Conservation (phyloP, 2,329 filamentous ascomycete species). For the Paraphoma chrysanthemicola region DNA sequence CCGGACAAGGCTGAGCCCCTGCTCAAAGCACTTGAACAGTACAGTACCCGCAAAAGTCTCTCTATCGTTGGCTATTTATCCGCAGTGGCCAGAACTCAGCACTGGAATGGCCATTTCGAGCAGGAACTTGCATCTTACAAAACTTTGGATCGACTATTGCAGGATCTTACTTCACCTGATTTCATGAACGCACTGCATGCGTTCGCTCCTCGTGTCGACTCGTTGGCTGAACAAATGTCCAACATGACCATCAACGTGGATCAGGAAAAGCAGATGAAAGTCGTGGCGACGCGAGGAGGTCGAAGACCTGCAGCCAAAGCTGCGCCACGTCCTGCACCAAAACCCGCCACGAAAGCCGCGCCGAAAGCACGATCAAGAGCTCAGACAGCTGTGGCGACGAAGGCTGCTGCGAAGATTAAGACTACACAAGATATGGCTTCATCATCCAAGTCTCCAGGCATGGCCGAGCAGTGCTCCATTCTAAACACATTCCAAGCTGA, state of each 20-base stretch:
- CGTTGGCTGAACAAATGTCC: constrained; percentile 53
- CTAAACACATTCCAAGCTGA: constrained; percentile 54
- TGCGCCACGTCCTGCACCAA: constrained; percentile 3
- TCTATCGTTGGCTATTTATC: constrained; percentile 61
- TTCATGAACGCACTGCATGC: constrained; percentile 36
- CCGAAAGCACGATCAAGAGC: constrained; percentile 23
- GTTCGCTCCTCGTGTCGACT: constrained; percentile 36
- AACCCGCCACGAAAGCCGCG: constrained; percentile 14
- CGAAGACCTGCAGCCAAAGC: constrained; percentile 31
- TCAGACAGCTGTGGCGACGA: constrained; percentile 18
- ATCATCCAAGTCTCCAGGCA: constrained; percentile 12
- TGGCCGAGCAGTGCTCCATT: constrained; percentile 47
- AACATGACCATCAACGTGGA: constrained; percentile 45
- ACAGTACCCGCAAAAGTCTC: constrained; percentile 51
- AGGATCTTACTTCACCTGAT: constrained; percentile 48
- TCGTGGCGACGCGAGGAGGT: constrained; percentile 22
- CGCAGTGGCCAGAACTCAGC: constrained; percentile 58
- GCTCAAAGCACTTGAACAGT: constrained; percentile 59
- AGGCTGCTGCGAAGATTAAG: constrained; percentile 19
- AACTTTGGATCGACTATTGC: constrained; percentile 55
- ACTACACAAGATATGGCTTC: constrained; percentile 3
- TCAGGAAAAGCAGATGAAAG: constrained; percentile 10
- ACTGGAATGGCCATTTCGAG: constrained; percentile 55
- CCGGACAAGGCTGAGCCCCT: constrained; percentile 58
- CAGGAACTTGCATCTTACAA: constrained; percentile 59